Evolutionary conservation across 2,329 filamentous ascomycete genomes (phyloP), one percentile per base, ranked within the genome.

Genomic region (Aspergillus pseudoglaucus): DNA sequence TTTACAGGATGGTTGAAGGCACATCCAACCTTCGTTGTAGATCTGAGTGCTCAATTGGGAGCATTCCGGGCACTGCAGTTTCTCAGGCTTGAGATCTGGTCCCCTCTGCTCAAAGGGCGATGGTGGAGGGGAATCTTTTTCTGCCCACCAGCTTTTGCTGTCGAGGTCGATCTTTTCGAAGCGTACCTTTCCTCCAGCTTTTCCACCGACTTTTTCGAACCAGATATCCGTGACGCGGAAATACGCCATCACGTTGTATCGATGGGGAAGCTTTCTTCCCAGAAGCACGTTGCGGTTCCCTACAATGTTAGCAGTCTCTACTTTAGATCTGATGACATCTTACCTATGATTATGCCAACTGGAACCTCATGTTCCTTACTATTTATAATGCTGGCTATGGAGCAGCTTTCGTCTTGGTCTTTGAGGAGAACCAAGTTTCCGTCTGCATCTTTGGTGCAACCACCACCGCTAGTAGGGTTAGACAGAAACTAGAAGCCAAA

Each of bases 141-240:
- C 62, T 4, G 72, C 65, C 81, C 82, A 88, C 83, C 80, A 87
- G 30, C 80, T 82, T 18, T 66, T 67, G 9, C 67, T 63, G 0
- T 59, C 49, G 0, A 76, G 60, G 14, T 82, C 63, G 0, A 87
- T 66, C 51, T 85, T 85, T 61, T 90, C 82, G 3, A 88, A 76
- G 0, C 85, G 78, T 22, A 85, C 74, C 53, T 80, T 82, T 55
- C 78, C 76, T 0, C 75, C 72, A 1, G 62, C 65, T 5, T 62
- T 71, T 2, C 55, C 57, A 2, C 60, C 62, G 1, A 70, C 62
- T 50, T 73, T 76, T 56, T 90, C 86, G 9, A 67, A 72, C 86
- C 86, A 90, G 0, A 88, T 71, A 43, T 84, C 71, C 0, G 83
- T 85, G 10, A 87, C 71, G 43, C 82, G 79, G 61, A 87, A 90